Evolutionary conservation across 768 basidiomycete species (phyloP).

Genomic region (Mycena galericulata): DNA sequence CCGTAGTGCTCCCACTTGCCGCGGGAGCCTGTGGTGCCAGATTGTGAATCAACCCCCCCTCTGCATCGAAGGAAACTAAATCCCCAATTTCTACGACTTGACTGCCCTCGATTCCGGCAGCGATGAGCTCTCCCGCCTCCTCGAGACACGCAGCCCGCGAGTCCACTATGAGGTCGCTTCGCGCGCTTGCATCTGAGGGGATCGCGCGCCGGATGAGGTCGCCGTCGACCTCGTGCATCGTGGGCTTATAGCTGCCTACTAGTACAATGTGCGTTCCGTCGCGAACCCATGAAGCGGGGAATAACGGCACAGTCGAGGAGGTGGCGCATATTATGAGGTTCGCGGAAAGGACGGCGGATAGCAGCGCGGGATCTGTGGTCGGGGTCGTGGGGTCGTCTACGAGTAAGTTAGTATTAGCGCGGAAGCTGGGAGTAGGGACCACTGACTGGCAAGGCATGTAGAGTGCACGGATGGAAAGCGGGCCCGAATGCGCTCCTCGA

Average conservation of each 20-base stretch:
- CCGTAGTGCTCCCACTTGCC: conserved; percentile 36
- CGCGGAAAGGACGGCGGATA: conserved; percentile 51
- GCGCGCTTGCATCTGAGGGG: conserved; percentile 28
- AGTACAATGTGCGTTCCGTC: conserved; percentile 78
- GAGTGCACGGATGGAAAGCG: conserved; percentile 40
- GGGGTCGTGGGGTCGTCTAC: conserved; percentile 13
- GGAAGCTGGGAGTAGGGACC: background rate
- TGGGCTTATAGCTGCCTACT: conserved; percentile 84
- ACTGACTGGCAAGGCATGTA: conserved; percentile 34
- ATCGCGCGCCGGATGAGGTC: conserved; percentile 66
- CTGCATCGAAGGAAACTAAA: conserved; percentile 49
- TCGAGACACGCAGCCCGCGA: conserved; percentile 74
- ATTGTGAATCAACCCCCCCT: conserved; percentile 27
- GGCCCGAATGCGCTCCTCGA: conserved; percentile 45
- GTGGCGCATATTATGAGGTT: conserved; percentile 84
- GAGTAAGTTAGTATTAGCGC: background rate
- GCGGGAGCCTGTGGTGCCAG: background rate
- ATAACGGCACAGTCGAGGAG: conserved; percentile 75
- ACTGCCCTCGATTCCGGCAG: conserved; percentile 52
- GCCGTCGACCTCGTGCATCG: conserved; percentile 82
- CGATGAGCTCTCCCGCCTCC: conserved; percentile 89
- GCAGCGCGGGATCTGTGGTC: conserved; percentile 35
- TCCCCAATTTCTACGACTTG: conserved; percentile 80
- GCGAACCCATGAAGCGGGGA: conserved; percentile 73
- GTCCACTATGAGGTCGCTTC: conserved; percentile 72